A percentile compares a stretch with the other conserved stretches of the same genome.
Conservation (phyloP, 495 filamentous ascomycete genomes). For the Trichoderma reesei region DNA sequence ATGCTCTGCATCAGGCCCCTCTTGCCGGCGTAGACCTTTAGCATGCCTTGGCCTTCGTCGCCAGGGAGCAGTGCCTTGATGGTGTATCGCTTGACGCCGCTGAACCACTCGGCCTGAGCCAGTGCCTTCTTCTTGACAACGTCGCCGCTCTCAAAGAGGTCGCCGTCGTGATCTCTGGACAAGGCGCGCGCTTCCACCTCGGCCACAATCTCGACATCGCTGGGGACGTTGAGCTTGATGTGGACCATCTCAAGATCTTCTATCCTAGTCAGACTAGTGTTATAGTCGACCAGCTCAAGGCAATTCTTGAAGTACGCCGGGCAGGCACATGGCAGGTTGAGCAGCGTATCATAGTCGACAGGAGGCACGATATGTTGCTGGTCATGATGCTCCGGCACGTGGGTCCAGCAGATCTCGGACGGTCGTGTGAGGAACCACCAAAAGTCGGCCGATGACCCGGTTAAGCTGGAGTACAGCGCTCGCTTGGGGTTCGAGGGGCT, state of each 20-base stretch:
- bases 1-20: conserved; percentile 92
- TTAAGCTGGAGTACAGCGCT: conserved; percentile 60
- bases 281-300: conserved; percentile 76
- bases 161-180: conserved; percentile 74
- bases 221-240: conserved; percentile 72
- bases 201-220: conserved; percentile 88
- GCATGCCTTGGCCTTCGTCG: conserved; percentile 77
- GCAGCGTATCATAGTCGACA: conserved; percentile 68
- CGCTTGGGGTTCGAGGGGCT: conserved; percentile 80
- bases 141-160: conserved; percentile 89
- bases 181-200: conserved; percentile 80
- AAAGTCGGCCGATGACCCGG: conserved; percentile 59
- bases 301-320: conserved; percentile 80
- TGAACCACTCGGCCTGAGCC: conserved; percentile 84
- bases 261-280: conserved; percentile 75
- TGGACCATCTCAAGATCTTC: conserved; percentile 91
- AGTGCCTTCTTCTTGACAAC: conserved; percentile 75
- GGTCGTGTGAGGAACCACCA: conserved; percentile 91
- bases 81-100: conserved; percentile 78
- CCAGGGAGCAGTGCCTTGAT: conserved; percentile 85
- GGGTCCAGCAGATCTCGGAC: conserved; percentile 84
- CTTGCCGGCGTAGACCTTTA: conserved; percentile 91
- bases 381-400: conserved; percentile 71
- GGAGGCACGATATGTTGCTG: conserved; percentile 93
- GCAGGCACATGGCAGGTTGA: conserved; percentile 75